Base-by-base conservation (phyloP, 192 early-diverging fungal species). In the Backusella liffmaniae region DNA sequence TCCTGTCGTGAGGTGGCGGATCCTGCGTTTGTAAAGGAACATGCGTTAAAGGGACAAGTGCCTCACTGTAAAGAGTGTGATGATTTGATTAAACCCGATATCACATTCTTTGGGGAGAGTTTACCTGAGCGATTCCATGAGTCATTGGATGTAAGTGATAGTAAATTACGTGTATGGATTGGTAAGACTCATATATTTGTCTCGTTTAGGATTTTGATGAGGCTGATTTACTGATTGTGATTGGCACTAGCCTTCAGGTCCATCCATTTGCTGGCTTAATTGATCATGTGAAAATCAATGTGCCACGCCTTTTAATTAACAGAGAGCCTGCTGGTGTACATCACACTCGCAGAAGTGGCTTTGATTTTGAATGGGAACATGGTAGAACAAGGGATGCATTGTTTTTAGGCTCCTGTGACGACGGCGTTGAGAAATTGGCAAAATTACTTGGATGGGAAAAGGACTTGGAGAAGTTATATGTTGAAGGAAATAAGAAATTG, bases 71-170 rank as follows among this genome's bases (percentile, higher is more conserved):
- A 70, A 13, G 12, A 62, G 15, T 97, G 96, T 81, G 53, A 75
- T 18, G 56, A 23, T 62, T 80, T 93, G 21, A 90, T 99, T 77
- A 99, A 99, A 77, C 97, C 96, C 9, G 91, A 96, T 74, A 98
- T 99, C 73, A 96, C 95, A 0, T 99, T 99, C 77, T 99, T 99
- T 84, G 96, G 96, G 21, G 95, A 99, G 80, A 77, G 82, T 21
- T 83, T 99, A 66, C 98, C 98, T 9, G 74, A 83, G 16, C 89
- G 91, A 26, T 98, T 98, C 70, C 88, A 89, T 74, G 67, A 84
- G 21, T 76, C 84, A 13, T n/a, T 89, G 4, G 72, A 73, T 10
- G 85, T 85, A 87, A 74, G 73, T 77, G 12, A 67, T 16, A 36
- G 15, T 3, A 16, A n/a, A 15, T 8, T 10, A 15, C 12, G 4